Conservation (phyloP, 805 yeast species). For the Candida ponderosae region DNA sequence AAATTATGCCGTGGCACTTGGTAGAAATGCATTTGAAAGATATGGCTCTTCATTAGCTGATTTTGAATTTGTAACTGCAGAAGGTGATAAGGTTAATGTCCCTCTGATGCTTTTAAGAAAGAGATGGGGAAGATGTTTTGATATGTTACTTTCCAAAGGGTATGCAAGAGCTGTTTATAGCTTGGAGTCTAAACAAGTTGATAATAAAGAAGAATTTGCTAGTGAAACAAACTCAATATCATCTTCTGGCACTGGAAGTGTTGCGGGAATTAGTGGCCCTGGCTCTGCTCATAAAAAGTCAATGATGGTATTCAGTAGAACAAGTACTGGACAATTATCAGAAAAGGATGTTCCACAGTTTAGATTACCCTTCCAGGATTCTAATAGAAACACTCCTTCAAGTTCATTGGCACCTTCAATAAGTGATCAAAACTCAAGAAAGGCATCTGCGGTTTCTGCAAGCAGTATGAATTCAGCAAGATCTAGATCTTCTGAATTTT, state of each 20-base stretch:
- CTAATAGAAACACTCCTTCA: constrained; percentile 9
- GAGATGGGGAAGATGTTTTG: constrained; percentile 74
- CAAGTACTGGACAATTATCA: constrained; percentile 1
- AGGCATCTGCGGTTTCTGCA: constrained; percentile 29
- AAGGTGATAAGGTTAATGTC: constrained; percentile 60
- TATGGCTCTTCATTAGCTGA: constrained; percentile 59
- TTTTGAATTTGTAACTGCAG: constrained; percentile 63
- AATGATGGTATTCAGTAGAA: constrained; percentile 15
- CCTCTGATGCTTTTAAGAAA: constrained; percentile 55
- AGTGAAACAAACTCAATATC: constrained; percentile 4
- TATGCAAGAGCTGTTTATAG: constrained; percentile 46
- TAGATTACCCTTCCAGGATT: constrained; percentile 65
- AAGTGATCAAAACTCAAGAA: constrained; percentile 22
- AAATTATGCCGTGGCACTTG: constrained; percentile 69
- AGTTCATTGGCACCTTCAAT: constrained; percentile 6
- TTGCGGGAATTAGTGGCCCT: too few species aligned
- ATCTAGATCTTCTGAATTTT: constrained; percentile 15
- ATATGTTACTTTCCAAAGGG: constrained; percentile 50
- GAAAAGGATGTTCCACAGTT: constrained; percentile 42
- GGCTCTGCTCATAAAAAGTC: constrained; percentile 18
- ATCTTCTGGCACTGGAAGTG: constrained; percentile 13
- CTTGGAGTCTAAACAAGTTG: constrained; percentile 16
- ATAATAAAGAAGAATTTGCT: background rate
- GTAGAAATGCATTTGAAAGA: constrained; percentile 65
- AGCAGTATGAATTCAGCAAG: constrained; percentile 19